Conservation (phyloP, 2,329 filamentous ascomycete species). For the Fusarium falciforme region DNA sequence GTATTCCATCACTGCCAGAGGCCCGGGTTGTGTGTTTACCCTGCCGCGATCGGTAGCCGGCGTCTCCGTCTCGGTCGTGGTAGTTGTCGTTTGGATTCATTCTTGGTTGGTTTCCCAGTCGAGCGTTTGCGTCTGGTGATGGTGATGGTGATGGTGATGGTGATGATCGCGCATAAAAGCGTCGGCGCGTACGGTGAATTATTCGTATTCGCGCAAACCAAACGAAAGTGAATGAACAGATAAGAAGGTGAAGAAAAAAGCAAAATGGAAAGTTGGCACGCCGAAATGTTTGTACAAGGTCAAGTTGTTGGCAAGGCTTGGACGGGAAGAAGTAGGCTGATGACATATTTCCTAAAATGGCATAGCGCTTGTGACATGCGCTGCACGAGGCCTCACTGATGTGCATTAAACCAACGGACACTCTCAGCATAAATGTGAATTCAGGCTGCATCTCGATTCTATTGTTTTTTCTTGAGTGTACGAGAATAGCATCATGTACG, state of each 20-base stretch:
- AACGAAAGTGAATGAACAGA: not conserved
- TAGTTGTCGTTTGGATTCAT: slow-evolving; percentile 39
- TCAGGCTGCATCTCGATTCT: not conserved
- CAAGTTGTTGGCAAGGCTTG: not conserved
- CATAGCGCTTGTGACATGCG: not conserved
- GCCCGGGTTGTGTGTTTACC: slow-evolving; percentile 58
- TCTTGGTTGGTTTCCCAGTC: slow-evolving; percentile 44
- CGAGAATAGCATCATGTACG: not conserved
- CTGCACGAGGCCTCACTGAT: not conserved
- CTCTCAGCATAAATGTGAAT: not conserved
- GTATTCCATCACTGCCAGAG: slow-evolving; percentile 40
- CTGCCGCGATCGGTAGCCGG: slow-evolving; percentile 61
- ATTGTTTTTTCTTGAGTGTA: not conserved
- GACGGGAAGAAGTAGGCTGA: not conserved
- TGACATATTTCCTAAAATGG: not conserved
- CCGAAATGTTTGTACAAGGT: not conserved
- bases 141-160: slow-evolving; percentile 44
- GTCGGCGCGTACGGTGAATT: slow-evolving; percentile 24
- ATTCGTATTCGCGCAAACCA: not conserved
- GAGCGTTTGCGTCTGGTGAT: slow-evolving; percentile 49
- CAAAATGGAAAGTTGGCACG: not conserved
- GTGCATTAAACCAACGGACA: not conserved
- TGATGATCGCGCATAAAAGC: slow-evolving; percentile 59
- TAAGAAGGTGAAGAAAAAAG: not conserved
- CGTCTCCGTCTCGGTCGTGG: slow-evolving; percentile 50